Evolutionary conservation across 2,329 filamentous ascomycete species (phyloP), one percentile per base, ranked within the genome.

Genomic region (Fusarium bulbicola): DNA sequence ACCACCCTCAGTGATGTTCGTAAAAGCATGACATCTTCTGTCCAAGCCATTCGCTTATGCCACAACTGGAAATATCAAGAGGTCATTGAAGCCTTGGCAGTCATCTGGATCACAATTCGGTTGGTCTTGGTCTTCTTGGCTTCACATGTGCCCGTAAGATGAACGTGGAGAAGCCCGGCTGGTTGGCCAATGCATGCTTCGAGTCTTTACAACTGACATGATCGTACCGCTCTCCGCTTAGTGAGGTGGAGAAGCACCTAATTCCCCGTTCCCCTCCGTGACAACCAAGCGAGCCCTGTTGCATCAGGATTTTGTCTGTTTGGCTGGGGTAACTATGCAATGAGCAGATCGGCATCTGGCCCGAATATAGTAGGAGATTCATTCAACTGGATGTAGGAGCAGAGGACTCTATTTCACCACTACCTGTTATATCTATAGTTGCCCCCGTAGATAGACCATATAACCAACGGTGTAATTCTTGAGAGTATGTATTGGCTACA

Each of bases 121-220:
- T 42, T 34, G 34, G 36, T 21, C 57, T 40, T 40, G 34, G 28
- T 28, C 32, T 43, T 30, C 28, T 49, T 37, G 34, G 47, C 63
- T 58, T 45, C 15, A n/a, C 52, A 30, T 45, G 36, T 57, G 30
- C 42, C 37, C 30, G 15, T 18, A 13, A 43, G n/a, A 12, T 21
- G 32, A 45, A 43, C 36, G 18, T 45, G 26, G 28, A 24, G 28
- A 28, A 46, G 21, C 28, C 34, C 32, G 28, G 26, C 59, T 67
- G 59, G 64, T 63, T 72, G 64, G 68, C n/a, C 60, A 72, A 60
- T 70, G 47, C 49, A 60, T 70, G 47, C 49, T 49, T 53, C 34
- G 50, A 54, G n/a, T 43, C 46, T 28, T 54, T 46, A 24, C 28
- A 34, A 43, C 14, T 47, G 24, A 24, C 40, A 50, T 20, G 36